Base-by-base conservation (phyloP, 2,329 filamentous ascomycete genomes). In the Corinectria fuckeliana region DNA sequence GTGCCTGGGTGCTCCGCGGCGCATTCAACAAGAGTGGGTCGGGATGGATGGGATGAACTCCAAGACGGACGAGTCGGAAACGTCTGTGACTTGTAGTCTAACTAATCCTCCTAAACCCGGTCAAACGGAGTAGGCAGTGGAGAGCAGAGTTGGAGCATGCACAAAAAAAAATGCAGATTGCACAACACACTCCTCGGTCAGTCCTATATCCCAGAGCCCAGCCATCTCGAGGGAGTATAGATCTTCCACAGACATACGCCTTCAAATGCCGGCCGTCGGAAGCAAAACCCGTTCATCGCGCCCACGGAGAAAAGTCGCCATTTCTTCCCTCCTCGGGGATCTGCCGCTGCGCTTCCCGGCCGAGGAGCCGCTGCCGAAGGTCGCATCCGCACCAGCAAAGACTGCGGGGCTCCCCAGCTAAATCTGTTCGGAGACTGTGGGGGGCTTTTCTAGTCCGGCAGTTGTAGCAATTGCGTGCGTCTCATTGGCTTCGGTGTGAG, bases 311-410 rank as follows among this genome's bases (percentile, higher is more conserved):
- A 45, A 45, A 30, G 42, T 30, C 42, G 42, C 42, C 23, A 28
- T 52, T 25, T 30, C 16, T 28, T 26, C 18, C 26, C 5, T 5
- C 18, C 13, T 18, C 44, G 41, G 36, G 7, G 5, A 48, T 58
- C 5, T 49, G 41, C 47, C 28, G 25, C 39, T n/a, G 5, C 18
- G 13, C 8, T 34, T 44, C 13, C 45, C 50, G 50, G 30, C 56
- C 56, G 50, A 49, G 50, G 56, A 49, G 16, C 23, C n/a, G 23
- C 11, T 59, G 45, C 56, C 56, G 50, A 55, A 38, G 26, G 30
- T 20, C 16, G 25, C 28, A 54, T 36, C 50, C 50, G 50, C 56
- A 25, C 32, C 32, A 28, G 23, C 25, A 36, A 39, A 39, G 39
- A 26, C 42, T 49, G 56, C 41, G 56, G 56, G 36, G 50, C 21